These are phyloP conservation scores for Wickerhamomyces sp. DNA, from an alignment of 1,139 yeast genomes.

Conservation along the genomic window DNA sequence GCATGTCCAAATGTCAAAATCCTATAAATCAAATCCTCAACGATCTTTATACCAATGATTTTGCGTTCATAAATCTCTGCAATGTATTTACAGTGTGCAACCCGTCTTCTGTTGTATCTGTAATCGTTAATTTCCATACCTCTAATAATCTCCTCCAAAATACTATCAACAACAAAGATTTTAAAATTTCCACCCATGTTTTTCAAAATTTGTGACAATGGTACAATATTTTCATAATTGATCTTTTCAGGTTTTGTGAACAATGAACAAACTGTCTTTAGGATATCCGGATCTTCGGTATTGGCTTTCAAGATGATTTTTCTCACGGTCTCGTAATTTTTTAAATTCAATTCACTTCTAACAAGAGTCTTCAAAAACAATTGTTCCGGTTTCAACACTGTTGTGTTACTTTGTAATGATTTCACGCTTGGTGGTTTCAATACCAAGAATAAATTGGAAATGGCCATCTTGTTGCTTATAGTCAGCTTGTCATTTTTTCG, in stretches of 20 bases:
- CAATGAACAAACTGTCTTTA: constrained; percentile 39
- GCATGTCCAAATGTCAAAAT: constrained; percentile 67
- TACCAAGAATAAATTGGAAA: constrained; percentile 53
- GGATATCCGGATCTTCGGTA: constrained; percentile 40
- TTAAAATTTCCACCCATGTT: constrained; percentile 33
- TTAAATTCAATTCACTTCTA: constrained; percentile 42
- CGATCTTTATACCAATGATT: constrained; percentile 41
- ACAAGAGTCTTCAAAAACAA: constrained; percentile 47
- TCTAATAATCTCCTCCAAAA: constrained; percentile 55
- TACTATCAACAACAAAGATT: constrained; percentile 53
- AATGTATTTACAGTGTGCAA: constrained; percentile 58
- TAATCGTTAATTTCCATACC: constrained; percentile 68
- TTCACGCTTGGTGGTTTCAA: constrained; percentile 55
- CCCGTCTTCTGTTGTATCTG: constrained; percentile 52
- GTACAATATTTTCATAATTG: constrained; percentile 48
- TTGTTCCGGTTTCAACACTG: constrained; percentile 36
- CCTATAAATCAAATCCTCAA: constrained; percentile 53
- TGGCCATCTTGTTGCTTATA: constrained; percentile 52
- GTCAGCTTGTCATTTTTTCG: constrained; percentile 47
- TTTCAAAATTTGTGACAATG: constrained; percentile 46
- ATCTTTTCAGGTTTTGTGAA: constrained; percentile 62
- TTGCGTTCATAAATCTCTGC: constrained; percentile 50
- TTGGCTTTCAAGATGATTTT: constrained; percentile 41
- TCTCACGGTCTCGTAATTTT: constrained; percentile 33
- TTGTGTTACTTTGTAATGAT: constrained; percentile 21